Evolutionary conservation across 2,329 filamentous ascomycete genomes (phyloP).

Genomic region (Phyllosticta citribraziliensis): DNA sequence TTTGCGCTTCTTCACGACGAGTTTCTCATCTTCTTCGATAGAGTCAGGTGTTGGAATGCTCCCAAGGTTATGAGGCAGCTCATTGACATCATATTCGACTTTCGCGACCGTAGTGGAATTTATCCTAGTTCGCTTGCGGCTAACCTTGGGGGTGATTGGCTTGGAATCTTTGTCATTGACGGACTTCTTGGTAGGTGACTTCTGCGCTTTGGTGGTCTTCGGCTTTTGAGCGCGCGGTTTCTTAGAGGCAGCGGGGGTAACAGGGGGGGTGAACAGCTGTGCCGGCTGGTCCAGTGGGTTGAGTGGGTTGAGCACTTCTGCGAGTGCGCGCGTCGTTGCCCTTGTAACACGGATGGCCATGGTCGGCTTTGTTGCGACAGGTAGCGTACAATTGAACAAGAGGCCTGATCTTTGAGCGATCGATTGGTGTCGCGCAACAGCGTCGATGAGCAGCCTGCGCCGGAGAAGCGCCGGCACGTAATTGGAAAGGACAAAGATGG

Average conservation of each 20-base stretch:
- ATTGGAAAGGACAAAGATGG: neutral
- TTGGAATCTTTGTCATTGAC: neutral
- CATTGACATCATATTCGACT: slow-evolving; percentile 33
- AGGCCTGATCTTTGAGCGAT: neutral
- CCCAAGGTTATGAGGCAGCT: slow-evolving; percentile 50
- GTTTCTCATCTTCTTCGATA: slow-evolving; percentile 1
- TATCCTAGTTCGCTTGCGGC: slow-evolving; percentile 27
- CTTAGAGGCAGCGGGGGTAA: slow-evolving; percentile 24
- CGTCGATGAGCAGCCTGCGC: neutral
- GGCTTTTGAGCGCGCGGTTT: slow-evolving; percentile 11
- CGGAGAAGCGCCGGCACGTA: neutral
- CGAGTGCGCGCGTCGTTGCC: slow-evolving; percentile 15
- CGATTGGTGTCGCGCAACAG: neutral
- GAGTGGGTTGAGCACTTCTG: neutral
- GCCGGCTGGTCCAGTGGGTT: slow-evolving; percentile 16
- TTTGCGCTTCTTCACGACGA: neutral
- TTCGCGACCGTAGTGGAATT: slow-evolving; percentile 17
- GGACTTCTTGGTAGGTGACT: slow-evolving; percentile 12
- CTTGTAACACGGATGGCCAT: slow-evolving; percentile 25
- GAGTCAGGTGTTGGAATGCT: slow-evolving; percentile 14
- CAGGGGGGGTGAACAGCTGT: slow-evolving; percentile 35
- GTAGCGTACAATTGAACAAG: neutral
- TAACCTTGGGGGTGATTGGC: slow-evolving; percentile 11
- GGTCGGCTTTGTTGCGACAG: neutral
- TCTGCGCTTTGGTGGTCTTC: slow-evolving; percentile 16